These are phyloP conservation scores for Cynanchum wilfordii DNA, from an alignment of 257 asterid genomes.

Conservation along the genomic window DNA sequence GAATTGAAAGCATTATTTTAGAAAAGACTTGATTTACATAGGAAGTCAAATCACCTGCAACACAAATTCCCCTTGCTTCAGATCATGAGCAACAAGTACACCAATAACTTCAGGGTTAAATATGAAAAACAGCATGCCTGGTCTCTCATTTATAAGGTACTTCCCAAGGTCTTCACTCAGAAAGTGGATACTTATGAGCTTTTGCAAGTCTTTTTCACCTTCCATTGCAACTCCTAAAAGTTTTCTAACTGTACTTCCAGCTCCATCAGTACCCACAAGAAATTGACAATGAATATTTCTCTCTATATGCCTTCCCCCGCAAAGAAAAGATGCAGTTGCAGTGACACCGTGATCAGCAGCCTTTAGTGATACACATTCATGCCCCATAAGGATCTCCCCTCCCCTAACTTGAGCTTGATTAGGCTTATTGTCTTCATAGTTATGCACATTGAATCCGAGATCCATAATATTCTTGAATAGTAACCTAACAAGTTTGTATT, in stretches of 20 bases:
- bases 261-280: constrained; percentile 88
- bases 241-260: constrained; percentile 77
- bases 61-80: constrained; percentile 86
- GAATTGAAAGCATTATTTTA: background rate
- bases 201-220: constrained; percentile 76
- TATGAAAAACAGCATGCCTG: constrained; percentile 91
- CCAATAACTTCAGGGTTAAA: constrained; percentile 82
- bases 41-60: constrained; percentile 56
- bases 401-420: constrained; percentile 30
- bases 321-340: constrained; percentile 44
- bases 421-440: constrained; percentile 23
- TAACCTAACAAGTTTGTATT: constrained; percentile 68
- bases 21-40: background rate
- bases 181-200: constrained; percentile 87
- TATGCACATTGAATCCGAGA: constrained; percentile 41
- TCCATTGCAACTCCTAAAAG: constrained; percentile 64
- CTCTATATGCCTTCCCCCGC: constrained; percentile 40
- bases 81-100: constrained; percentile 93
- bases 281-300: constrained; percentile 53
- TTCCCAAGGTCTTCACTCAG: constrained; percentile 69
- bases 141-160: constrained; percentile 73
- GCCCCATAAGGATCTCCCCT: constrained; percentile 62
- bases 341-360: constrained; percentile 38
- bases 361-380: constrained; percentile 58
- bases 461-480: constrained; percentile 60